These are phyloP conservation scores for Rhizophora apiculata DNA, from an alignment of 345 rosid species.

Conservation along the genomic window DNA sequence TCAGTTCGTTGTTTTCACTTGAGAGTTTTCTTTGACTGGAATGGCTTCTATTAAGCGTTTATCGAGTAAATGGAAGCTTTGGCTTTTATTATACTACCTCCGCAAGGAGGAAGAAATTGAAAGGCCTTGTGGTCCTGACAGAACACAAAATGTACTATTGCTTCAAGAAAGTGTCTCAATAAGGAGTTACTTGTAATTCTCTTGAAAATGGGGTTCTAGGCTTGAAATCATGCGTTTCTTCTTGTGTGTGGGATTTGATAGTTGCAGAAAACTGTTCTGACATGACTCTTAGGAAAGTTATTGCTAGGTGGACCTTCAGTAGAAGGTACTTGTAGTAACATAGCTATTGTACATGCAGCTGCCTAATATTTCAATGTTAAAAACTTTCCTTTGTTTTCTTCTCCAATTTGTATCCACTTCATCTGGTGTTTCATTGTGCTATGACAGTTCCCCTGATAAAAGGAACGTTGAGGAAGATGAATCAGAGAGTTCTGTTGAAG, in stretches of 20 bases:
- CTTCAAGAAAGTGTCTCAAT: constrained; percentile 16
- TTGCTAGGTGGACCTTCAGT: constrained; percentile 30
- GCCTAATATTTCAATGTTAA: constrained; percentile 14
- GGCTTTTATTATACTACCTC: constrained; percentile 18
- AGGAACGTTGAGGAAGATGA: constrained; percentile 47
- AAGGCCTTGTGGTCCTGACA: constrained; percentile 21
- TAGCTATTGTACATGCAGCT: constrained; percentile 3
- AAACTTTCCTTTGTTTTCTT: constrained; percentile 20
- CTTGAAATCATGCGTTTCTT: background rate
- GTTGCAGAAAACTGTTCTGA: constrained; percentile 12
- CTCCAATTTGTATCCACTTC: constrained; percentile 8
- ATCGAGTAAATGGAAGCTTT: constrained; percentile 18
- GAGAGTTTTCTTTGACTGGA: constrained; percentile 33
- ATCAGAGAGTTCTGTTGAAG: constrained; percentile 41
- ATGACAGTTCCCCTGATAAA: constrained; percentile 74
- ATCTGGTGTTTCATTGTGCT: constrained; percentile 21
- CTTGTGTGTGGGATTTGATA: background rate
- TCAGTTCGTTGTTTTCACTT: constrained; percentile 19
- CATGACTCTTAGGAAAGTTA: constrained; percentile 31
- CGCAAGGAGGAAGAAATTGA: constrained; percentile 4
- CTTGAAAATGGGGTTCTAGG: constrained; percentile 12
- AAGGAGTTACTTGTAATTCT: background rate
- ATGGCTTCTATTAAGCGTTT: constrained; percentile 23
- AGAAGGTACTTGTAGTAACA: constrained; percentile 21
- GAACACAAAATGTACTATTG: constrained; percentile 1